phyloP scores from a whole-genome alignment of 495 filamentous ascomycete genomes.

The Aspergillus kassunensis region DNA sequence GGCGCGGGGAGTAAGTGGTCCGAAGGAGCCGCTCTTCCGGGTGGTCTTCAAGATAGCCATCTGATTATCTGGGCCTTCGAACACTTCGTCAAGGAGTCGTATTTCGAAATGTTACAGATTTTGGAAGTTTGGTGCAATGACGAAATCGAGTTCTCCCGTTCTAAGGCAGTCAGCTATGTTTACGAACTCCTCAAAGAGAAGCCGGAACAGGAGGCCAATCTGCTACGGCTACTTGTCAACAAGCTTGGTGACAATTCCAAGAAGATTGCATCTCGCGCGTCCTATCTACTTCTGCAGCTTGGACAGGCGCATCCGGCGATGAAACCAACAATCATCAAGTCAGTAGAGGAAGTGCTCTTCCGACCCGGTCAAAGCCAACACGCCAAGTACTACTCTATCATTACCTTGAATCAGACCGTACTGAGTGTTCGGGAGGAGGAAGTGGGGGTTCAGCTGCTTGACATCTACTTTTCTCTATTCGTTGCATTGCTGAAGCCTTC shows the following conservation, averaged over 20 bases:
- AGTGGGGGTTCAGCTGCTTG: slow-evolving; percentile 74
- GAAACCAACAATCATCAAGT: slow-evolving; percentile 80
- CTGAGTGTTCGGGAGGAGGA: slow-evolving; percentile 75
- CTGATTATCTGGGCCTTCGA: slow-evolving; percentile 90
- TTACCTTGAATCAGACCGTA: slow-evolving; percentile 94
- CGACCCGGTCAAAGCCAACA: slow-evolving; percentile 80
- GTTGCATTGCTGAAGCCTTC: slow-evolving; percentile 64
- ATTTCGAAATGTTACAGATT: slow-evolving; percentile 85
- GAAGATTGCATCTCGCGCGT: slow-evolving; percentile 89
- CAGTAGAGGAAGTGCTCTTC: slow-evolving; percentile 86
- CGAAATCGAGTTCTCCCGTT: slow-evolving; percentile 86
- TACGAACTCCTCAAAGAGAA: slow-evolving; percentile 90
- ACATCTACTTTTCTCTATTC: slow-evolving; percentile 88
- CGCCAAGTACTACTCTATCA: slow-evolving; percentile 92
- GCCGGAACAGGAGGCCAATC: slow-evolving; percentile 94
- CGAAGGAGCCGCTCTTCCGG: slow-evolving; percentile 61
- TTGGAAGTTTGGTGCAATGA: slow-evolving; percentile 90
- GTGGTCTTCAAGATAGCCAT: slow-evolving; percentile 65
- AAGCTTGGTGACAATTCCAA: slow-evolving; percentile 91
- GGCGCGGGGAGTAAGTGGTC: slow-evolving; percentile 57
- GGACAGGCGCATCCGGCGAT: slow-evolving; percentile 84
- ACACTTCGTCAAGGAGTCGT: slow-evolving; percentile 86
- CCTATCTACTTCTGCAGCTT: slow-evolving; percentile 87
- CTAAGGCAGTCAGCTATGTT: slow-evolving; percentile 79
- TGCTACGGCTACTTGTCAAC: slow-evolving; percentile 86